A percentile compares a stretch with the other conserved stretches of the same genome.
Evolutionary conservation across 805 yeast genomes (phyloP).

Genomic region (Candida broadrunensis): DNA sequence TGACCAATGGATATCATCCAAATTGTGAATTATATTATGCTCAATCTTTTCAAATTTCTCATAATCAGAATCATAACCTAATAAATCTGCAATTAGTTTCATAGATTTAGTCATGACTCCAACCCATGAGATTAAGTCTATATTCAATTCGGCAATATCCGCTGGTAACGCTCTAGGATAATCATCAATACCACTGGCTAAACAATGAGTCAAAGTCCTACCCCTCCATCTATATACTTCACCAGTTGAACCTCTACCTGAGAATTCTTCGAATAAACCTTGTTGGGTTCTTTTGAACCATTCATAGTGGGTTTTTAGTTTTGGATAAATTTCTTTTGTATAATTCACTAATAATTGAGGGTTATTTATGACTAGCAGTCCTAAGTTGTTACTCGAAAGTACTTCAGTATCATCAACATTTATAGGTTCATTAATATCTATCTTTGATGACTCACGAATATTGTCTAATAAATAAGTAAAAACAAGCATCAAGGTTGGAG

Average conservation of each 20-base stretch:
- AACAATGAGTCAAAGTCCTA: conserved; percentile 76
- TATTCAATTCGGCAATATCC: conserved; percentile 85
- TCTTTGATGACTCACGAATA: conserved; percentile 12
- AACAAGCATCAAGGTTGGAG: conserved; percentile 85
- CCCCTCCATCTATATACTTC: conserved; percentile 95
- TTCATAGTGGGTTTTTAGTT: conserved; percentile 70
- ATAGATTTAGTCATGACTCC: conserved; percentile 88
- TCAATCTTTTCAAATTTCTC: conserved; percentile 52
- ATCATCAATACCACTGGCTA: conserved; percentile 94
- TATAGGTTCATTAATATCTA: conserved; percentile 28
- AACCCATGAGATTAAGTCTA: conserved; percentile 88
- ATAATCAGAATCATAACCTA: conserved; percentile 60
- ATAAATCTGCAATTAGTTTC: conserved; percentile 63
- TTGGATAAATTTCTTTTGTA: conserved; percentile 69
- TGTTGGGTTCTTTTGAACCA: conserved; percentile 82
- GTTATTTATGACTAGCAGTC: conserved; percentile 51
- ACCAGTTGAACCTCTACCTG: conserved; percentile 37
- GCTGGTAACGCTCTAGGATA: conserved; percentile 84
- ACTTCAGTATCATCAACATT: conserved; percentile 17
- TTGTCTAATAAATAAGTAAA: conserved; percentile 54
- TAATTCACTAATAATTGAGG: conserved; percentile 60
- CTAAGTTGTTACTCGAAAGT: conserved; percentile 26
- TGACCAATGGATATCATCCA: conserved; percentile 81
- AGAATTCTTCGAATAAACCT: conserved; percentile 74
- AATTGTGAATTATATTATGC: conserved; percentile 54